These are phyloP conservation scores for Thuidium tamariscinum DNA, from an alignment of 225 moss, liverwort and hornwort genomes.

Conservation along the genomic window DNA sequence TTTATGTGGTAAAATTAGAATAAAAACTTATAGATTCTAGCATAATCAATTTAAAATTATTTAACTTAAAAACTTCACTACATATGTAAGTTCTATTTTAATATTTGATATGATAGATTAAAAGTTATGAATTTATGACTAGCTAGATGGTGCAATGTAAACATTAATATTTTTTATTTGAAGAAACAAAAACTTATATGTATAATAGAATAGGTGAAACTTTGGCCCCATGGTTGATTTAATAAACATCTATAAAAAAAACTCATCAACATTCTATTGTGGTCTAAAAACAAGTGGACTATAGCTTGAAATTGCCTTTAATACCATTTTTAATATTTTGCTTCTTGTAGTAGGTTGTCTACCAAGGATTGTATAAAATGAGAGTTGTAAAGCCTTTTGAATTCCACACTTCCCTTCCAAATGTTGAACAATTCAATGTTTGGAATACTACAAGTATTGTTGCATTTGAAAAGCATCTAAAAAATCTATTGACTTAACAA, in stretches of 20 bases:
- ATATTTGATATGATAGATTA: neutral
- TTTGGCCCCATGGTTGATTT: neutral
- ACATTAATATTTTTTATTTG: too few relatives aligned
- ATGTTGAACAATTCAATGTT: neutral
- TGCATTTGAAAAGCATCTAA: neutral
- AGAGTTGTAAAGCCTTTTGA: accelerated
- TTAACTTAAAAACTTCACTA: neutral
- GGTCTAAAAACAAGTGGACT: neutral
- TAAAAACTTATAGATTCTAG: too few relatives aligned
- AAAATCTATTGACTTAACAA: too few relatives aligned
- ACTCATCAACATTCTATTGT: neutral
- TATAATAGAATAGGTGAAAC: too few relatives aligned
- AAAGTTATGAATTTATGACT: neutral
- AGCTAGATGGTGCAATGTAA: too few relatives aligned
- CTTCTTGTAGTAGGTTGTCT: neutral
- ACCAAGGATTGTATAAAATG: neutral
- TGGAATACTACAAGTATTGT: neutral
- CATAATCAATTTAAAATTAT: neutral
- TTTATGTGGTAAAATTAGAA: neutral
- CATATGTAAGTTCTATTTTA: neutral
- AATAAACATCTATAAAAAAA: neutral
- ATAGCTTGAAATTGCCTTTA: too few relatives aligned
- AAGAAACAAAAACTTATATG: too few relatives aligned
- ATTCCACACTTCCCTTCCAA: accelerated
- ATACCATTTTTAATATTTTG: neutral